Conservation (phyloP, 805 yeast species). For the Pichia scutulata region DNA sequence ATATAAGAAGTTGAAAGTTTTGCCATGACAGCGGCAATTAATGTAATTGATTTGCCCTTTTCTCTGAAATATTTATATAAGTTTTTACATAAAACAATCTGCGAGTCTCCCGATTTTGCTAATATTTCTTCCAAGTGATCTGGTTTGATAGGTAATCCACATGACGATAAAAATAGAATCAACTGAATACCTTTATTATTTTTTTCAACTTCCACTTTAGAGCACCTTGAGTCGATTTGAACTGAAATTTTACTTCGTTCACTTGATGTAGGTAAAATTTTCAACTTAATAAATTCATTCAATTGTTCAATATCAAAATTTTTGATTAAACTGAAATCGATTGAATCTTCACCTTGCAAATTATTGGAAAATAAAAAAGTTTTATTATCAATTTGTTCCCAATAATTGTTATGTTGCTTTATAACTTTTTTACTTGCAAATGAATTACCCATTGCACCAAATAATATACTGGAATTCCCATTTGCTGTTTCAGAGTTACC, state of each 20-base stretch:
- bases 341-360: conserved; percentile 23
- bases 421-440: conserved; percentile 19
- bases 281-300: conserved; percentile 27
- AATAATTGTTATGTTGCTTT: conserved; percentile 37
- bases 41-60: conserved; percentile 30
- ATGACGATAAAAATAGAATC: conserved; percentile 37
- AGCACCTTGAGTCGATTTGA: conserved; percentile 32
- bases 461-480: conserved; percentile 22
- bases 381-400: conserved; percentile 43
- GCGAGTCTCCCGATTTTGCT: conserved; percentile 31
- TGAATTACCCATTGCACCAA: conserved; percentile 18
- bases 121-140: conserved; percentile 34
- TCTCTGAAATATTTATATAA: conserved; percentile 35
- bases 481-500: conserved; percentile 9
- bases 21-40: conserved; percentile 18
- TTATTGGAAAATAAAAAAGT: conserved; percentile 34
- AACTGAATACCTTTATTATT: conserved; percentile 33
- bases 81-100: conserved; percentile 31
- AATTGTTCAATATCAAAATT: conserved; percentile 29
- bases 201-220: conserved; percentile 30
- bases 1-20: conserved; percentile 16
- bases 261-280: conserved; percentile 31
- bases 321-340: conserved; percentile 29
- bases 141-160: conserved; percentile 39
- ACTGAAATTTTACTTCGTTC: conserved; percentile 36